A percentile compares a stretch with the other conserved stretches of the same genome.
Conservation (phyloP, 2,329 filamentous ascomycete species). For the Calonectria pseudoturangicola region DNA sequence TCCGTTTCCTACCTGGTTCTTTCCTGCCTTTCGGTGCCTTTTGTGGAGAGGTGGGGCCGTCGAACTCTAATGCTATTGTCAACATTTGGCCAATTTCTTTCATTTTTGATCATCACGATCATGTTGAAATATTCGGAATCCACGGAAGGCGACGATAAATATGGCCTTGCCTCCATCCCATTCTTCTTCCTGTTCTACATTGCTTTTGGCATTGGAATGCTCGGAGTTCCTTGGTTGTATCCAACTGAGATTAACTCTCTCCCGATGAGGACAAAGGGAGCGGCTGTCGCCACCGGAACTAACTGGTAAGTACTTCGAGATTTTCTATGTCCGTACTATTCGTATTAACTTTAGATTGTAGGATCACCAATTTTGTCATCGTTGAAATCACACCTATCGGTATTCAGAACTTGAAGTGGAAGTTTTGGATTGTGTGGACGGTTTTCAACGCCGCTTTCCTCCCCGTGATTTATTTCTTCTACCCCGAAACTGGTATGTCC, state of each 20-base stretch:
- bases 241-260: constrained; percentile 60
- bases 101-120: constrained; percentile 45
- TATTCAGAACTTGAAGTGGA: constrained; percentile 68
- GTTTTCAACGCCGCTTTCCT: constrained; percentile 68
- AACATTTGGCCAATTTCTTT: constrained; percentile 36
- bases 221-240: constrained; percentile 55
- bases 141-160: not conserved
- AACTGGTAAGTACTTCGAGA: constrained; percentile 38
- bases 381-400: constrained; percentile 61
- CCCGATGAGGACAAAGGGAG: constrained; percentile 57
- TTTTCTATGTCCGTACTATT: accelerated
- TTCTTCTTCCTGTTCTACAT: constrained; percentile 50
- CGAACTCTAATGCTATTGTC: constrained; percentile 47
- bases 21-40: constrained; percentile 30
- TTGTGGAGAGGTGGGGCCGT: constrained; percentile 39
- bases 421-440: constrained; percentile 72
- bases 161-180: constrained; percentile 29
- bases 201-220: constrained; percentile 43
- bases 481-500: constrained; percentile 64
- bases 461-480: constrained; percentile 69
- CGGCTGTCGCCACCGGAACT: constrained; percentile 43
- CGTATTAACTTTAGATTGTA: not conserved
- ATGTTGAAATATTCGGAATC: constrained; percentile 38
- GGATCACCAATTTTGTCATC: constrained; percentile 55
- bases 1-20: constrained; percentile 50